Base-by-base conservation (phyloP, 2,329 filamentous ascomycete species). In the Helminthosporium solani region DNA sequence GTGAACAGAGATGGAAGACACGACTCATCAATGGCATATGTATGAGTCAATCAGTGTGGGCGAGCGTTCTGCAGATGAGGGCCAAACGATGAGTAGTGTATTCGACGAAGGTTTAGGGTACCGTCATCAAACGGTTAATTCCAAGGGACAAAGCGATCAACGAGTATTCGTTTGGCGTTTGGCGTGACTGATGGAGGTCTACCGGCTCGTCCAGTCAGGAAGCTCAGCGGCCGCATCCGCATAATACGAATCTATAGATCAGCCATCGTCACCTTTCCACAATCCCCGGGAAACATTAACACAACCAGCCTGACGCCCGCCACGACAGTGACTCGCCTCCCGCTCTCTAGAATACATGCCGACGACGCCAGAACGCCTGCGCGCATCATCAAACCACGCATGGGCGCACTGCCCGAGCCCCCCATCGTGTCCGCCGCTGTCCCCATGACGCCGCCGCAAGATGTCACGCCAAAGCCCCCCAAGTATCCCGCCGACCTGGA, bases 401-500 rank as follows among this genome's bases (percentile, higher is more conserved):
- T 60, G 65, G 66, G 61, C 64, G 62, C 64, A 54, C 54, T 58
- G 65, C 62, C 64, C 64, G 54, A 64, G 61, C 62, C 60, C 62
- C 21, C 63, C 56, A 25, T 25, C 23, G n/a, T n/a, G n/a, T 25
- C 23, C 23, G 9, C 23, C 23, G 5, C 23, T 9, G 23, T 25
- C 23, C 23, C 23, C 58, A 71, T 72, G 69, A 70, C 64, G 64
- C 66, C 67, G 59, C 57, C 63, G 54, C 67, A 66, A 64, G 66
- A 71, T 69, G 69, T 56, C 59, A 59, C 60, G 53, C 61, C 67
- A 44, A 62, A 63, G 47, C 60, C 64, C 27, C 66, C 66, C 46
- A 64, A 57, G 49, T 67, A 65, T 54, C 53, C 63, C 47, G 85
- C 87, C 70, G 84, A 87, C 63, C 75, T 83, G 64, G 84, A 84